phyloP scores from a whole-genome alignment of 2,329 filamentous ascomycete species.

The Hymenoscyphus fructigenus region DNA sequence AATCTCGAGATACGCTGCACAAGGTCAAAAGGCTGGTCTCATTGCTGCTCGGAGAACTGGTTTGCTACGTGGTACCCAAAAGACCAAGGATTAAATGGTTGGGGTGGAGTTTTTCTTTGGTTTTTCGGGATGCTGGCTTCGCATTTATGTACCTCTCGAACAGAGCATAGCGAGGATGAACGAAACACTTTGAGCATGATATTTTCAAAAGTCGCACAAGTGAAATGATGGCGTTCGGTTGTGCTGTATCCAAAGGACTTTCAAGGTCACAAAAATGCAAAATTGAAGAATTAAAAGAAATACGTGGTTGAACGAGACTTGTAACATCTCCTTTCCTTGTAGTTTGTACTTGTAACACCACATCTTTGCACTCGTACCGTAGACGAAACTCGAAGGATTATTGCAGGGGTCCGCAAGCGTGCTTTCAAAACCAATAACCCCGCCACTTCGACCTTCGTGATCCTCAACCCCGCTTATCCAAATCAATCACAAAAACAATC shows the following conservation, averaged over 20 bases:
- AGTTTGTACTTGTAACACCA: neutral
- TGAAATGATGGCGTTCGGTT: conserved; percentile 5
- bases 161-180: conserved; percentile 38
- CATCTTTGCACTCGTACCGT: neutral
- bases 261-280: neutral
- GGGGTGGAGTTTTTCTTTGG: conserved; percentile 34
- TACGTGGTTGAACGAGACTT: neutral
- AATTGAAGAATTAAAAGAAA: conserved; percentile 1
- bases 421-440: conserved; percentile 7
- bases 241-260: neutral
- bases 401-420: neutral
- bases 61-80: conserved; percentile 99
- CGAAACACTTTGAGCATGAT: conserved; percentile 27
- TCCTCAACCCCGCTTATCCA: neutral
- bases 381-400: neutral
- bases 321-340: neutral
- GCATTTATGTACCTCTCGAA: conserved; percentile 38
- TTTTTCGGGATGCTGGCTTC: conserved; percentile 36
- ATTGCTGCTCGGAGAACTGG: conserved; percentile 99
- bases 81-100: conserved; percentile 85
- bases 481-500: conserved; percentile 19
- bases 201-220: conserved; percentile 1
- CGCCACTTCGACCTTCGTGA: neutral
- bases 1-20: conserved; percentile 95
- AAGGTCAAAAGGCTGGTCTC: conserved; percentile 99